These are phyloP conservation scores for Oryza brachyantha DNA, from an alignment of 176 grass and related monocot species.

Conservation along the genomic window DNA sequence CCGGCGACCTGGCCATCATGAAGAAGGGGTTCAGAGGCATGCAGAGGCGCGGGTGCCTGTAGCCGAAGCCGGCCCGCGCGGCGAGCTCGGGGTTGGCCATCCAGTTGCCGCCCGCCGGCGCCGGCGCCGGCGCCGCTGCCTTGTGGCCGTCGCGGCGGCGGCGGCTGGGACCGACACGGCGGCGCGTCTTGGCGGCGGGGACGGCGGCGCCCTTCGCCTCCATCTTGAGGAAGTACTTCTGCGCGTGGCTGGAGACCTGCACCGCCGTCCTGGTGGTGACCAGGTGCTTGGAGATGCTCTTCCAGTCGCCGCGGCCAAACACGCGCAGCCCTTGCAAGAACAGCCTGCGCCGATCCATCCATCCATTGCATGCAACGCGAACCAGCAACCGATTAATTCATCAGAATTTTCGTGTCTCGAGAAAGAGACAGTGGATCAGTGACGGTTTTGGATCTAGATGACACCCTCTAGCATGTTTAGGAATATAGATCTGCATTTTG, in stretches of 20 bases:
- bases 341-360: too few relatives aligned
- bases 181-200: not conserved
- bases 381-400: not conserved
- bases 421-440: not conserved
- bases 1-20: not conserved
- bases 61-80: not conserved
- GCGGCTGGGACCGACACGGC: too few relatives aligned
- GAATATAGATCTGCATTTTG: too few relatives aligned
- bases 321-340: not conserved
- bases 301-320: slow-evolving; percentile 1
- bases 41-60: not conserved
- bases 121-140: not conserved
- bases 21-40: not conserved
- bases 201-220: too few relatives aligned
- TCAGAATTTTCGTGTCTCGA: not conserved
- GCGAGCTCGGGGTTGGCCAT: not conserved
- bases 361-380: not conserved
- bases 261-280: not conserved
- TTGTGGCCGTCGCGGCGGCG: not conserved
- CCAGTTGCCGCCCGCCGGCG: not conserved
- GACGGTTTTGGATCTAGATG: too few relatives aligned
- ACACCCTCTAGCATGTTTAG: too few relatives aligned
- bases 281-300: slow-evolving; percentile 2
- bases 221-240: slow-evolving; percentile 9
- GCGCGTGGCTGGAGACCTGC: slow-evolving; percentile 23